phyloP scores from a whole-genome alignment of 140 eudicot species.

The Senecio squalidus region DNA sequence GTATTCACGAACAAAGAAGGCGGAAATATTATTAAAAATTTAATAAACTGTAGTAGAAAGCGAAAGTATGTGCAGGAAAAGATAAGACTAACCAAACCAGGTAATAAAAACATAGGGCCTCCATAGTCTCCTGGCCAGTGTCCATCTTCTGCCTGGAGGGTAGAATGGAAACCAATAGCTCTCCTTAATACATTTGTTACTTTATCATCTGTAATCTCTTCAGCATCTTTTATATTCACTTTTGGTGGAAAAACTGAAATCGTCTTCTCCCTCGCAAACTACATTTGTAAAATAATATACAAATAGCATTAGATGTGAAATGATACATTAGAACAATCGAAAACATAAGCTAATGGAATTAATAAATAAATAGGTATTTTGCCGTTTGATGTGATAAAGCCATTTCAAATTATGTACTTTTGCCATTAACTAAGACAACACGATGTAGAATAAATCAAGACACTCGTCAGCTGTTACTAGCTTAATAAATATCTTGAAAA shows the following conservation, averaged over 20 bases:
- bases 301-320: constrained; percentile 5
- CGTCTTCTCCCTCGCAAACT: constrained; percentile 78
- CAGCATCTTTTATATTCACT: constrained; percentile 59
- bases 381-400: constrained; percentile 8
- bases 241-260: constrained; percentile 43
- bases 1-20: not conserved
- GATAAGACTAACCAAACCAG: constrained; percentile 71
- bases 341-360: constrained; percentile 8
- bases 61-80: not conserved
- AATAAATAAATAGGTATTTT: constrained; percentile 6
- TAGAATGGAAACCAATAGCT: constrained; percentile 74
- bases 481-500: constrained; percentile 12
- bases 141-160: constrained; percentile 91
- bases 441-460: constrained; percentile 4
- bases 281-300: constrained; percentile 7
- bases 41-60: not conserved
- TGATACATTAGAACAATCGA: not conserved
- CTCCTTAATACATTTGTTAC: constrained; percentile 67
- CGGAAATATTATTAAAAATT: no score
- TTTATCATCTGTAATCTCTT: constrained; percentile 65
- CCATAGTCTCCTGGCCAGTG: constrained; percentile 98
- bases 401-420: constrained; percentile 1
- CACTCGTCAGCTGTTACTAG: constrained; percentile 2
- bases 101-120: constrained; percentile 90
- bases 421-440: constrained; percentile 7